Evolutionary conservation across 495 filamentous ascomycete genomes (phyloP), one percentile per base, ranked within the genome.

Genomic region (Corynascus novoguineensis): DNA sequence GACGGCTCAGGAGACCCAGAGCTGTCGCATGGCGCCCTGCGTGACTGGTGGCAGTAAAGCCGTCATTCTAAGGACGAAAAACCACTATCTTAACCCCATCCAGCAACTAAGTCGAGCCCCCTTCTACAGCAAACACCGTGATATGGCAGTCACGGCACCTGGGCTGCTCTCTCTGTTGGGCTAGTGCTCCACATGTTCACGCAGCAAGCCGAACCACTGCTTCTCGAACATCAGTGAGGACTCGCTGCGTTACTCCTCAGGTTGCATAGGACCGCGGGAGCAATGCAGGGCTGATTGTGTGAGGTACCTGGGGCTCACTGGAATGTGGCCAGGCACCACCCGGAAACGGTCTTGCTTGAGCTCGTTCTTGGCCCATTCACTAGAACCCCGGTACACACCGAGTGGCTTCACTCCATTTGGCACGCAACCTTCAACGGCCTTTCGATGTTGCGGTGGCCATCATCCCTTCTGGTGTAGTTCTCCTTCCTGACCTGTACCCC

Each of bases 161-260:
- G 35, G 41, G 25, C 53, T 34, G 8, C 46, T 34, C n/a, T 31
- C 9, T 34, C 22, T 34, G 42, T 38, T 46, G 40, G 47, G 54
- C 3, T 45, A 21, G 19, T 35, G 55, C 54, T 63, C 65, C 65
- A 67, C 65, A 50, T 55, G 65, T 65, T 67, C 65, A 35, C 58
- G 62, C 62, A 63, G 41, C 44, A 37, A 65, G 17, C 65, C 62
- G 65, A 48, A 40, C 17, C 34, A 38, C 28, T 40, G 44, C 47
- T 62, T 60, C 53, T 60, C 57, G 40, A 66, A 58, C 27, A 44
- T 49, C 35, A 41, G 42, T 32, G 25, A 46, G 55, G 53, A 56
- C 51, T 60, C 35, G 58, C 49, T 37, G 47, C 19, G 4, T 48
- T 29, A 31, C 27, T 27, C 15, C 24, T 29, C 38, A 38, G 21